These are phyloP conservation scores for Pleurotus eryngii DNA, from an alignment of 768 basidiomycete species.

Conservation along the genomic window DNA sequence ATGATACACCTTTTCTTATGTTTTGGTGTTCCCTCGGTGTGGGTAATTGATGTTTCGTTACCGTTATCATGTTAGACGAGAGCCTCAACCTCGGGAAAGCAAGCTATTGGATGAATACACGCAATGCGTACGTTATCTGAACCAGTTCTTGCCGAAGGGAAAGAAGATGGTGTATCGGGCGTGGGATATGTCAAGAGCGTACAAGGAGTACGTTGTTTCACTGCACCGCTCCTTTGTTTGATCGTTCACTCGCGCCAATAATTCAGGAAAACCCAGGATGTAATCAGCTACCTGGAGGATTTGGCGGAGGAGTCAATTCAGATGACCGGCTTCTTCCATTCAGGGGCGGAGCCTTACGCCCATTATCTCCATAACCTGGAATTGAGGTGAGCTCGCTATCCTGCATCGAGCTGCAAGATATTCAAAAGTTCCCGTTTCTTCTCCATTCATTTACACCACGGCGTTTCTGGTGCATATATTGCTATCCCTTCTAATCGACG, in stretches of 20 bases:
- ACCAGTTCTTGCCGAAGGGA: constrained; percentile 86
- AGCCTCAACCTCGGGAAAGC: constrained; percentile 79
- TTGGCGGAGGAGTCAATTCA: constrained; percentile 91
- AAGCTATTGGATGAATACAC: constrained; percentile 90
- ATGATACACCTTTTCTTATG: neutral
- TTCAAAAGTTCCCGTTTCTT: no score
- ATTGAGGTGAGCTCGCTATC: neutral
- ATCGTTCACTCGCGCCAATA: neutral
- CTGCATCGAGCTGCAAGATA: no score
- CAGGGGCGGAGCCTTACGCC: constrained; percentile 81
- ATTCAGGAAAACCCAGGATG: constrained; percentile 86
- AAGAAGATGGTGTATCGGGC: constrained; percentile 89
- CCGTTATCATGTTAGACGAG: constrained; percentile 37
- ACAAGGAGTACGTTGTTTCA: constrained; percentile 69
- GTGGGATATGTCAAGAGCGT: constrained; percentile 96
- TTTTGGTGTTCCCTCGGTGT: neutral
- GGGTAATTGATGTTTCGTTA: neutral
- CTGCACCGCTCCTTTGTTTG: neutral
- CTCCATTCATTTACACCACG: neutral
- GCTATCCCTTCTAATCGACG: neutral
- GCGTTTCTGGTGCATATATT: neutral
- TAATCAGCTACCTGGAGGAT: constrained; percentile 92
- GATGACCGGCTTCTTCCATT: constrained; percentile 93
- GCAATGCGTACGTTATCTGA: constrained; percentile 88
- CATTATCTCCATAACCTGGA: constrained; percentile 51